These are phyloP conservation scores for Picea sitchensis DNA, from an alignment of 75 land plant species.

Conservation along the genomic window DNA sequence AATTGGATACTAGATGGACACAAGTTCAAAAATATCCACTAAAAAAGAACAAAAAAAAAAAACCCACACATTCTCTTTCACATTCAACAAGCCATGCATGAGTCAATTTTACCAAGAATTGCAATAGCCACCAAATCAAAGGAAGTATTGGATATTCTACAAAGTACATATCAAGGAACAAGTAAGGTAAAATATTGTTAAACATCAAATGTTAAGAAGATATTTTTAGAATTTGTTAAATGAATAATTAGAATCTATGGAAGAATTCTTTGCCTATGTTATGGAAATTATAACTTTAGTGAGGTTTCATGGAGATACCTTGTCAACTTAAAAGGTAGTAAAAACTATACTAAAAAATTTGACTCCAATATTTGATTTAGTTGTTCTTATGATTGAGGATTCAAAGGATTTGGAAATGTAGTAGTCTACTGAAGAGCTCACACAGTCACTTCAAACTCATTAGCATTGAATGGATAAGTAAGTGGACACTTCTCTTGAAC, in stretches of 20 bases:
- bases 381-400: too few relatives aligned
- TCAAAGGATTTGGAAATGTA: too few relatives aligned
- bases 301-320: background rate
- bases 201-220: background rate
- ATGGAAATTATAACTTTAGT: background rate
- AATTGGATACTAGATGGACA: too few relatives aligned
- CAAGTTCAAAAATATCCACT: background rate
- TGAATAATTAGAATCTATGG: background rate
- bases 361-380: too few relatives aligned
- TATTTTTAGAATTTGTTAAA: background rate
- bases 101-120: background rate
- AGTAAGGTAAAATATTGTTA: background rate
- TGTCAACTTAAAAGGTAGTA: background rate
- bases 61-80: background rate
- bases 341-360: background rate
- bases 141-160: background rate
- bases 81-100: background rate
- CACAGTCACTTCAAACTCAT: too few relatives aligned
- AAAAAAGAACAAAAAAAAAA: background rate
- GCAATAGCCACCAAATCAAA: background rate
- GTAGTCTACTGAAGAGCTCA: too few relatives aligned
- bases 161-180: background rate
- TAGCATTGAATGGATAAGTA: too few relatives aligned
- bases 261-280: background rate
- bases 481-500: too few relatives aligned